Evolutionary conservation across 371 early-diverging fungal species (phyloP).

Genomic region (Catenaria anguillulae): DNA sequence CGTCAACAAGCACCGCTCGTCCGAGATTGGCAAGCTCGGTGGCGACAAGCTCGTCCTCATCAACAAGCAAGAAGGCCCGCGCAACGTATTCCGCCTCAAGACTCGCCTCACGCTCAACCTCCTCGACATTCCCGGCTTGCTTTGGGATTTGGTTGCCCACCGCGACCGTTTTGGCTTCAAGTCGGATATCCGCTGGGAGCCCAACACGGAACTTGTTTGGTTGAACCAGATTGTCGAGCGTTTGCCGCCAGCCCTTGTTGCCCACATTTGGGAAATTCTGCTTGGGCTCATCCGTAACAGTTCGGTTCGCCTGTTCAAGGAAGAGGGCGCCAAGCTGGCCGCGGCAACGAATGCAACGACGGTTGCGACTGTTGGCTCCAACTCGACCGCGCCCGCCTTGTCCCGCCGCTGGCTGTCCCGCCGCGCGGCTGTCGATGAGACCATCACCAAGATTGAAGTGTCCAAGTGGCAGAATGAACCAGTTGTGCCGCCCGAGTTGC

Average conservation of each 20-base stretch:
- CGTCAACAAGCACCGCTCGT: background rate
- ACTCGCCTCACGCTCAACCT: background rate
- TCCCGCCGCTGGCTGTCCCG: background rate
- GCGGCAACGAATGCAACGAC: too few relatives aligned
- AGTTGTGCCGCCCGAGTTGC: background rate
- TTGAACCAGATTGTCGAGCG: slow-evolving; percentile 1
- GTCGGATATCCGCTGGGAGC: background rate
- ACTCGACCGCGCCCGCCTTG: background rate
- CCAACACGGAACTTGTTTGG: background rate
- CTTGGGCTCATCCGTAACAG: background rate
- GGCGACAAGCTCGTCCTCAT: background rate
- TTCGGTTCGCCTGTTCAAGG: background rate
- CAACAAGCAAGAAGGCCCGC: background rate
- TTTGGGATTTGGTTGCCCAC: slow-evolving; percentile 1
- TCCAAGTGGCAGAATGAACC: background rate
- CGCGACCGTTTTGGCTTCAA: background rate
- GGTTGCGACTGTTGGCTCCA: background rate
- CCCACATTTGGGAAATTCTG: background rate
- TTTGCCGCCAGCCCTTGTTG: background rate
- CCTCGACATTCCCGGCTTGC: slow-evolving; percentile 1
- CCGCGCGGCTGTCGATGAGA: background rate
- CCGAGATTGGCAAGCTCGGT: background rate
- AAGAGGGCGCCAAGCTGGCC: background rate
- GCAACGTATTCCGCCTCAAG: background rate
- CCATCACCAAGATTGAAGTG: background rate